A percentile compares a stretch with the other conserved stretches of the same genome.
These are phyloP conservation scores for Arthrobotrys megalospora DNA, from an alignment of 2,329 filamentous ascomycete genomes.

Conservation along the genomic window DNA sequence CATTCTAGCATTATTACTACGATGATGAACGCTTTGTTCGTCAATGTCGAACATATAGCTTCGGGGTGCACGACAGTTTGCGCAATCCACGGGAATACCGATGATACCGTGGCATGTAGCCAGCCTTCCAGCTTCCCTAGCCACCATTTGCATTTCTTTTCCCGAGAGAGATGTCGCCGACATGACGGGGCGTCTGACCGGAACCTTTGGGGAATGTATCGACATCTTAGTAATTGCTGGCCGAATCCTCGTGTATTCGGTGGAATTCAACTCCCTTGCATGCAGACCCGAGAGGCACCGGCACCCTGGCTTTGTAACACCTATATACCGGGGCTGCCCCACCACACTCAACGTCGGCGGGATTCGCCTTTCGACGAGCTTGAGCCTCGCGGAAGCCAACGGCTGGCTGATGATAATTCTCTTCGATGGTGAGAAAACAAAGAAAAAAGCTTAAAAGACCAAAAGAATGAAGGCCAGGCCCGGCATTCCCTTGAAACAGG, in stretches of 20 bases:
- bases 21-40: conserved; percentile 21
- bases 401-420: conserved; percentile 6
- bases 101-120: conserved; percentile 11
- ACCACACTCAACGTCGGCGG: conserved; percentile 27
- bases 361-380: conserved; percentile 14
- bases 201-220: not conserved
- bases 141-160: not conserved
- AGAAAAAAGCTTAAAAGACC: not conserved
- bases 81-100: conserved; percentile 45
- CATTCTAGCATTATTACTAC: not conserved
- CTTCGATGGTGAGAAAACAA: conserved; percentile 4
- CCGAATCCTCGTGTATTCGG: conserved; percentile 1
- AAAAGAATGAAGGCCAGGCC: conserved; percentile 39
- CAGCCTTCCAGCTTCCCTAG: not conserved
- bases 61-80: conserved; percentile 44
- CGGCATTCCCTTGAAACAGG: conserved; percentile 28
- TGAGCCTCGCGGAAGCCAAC: conserved; percentile 41
- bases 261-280: not conserved
- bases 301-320: conserved; percentile 14
- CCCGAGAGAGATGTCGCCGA: not conserved
- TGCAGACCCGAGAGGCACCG: conserved; percentile 11
- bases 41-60: conserved; percentile 36
- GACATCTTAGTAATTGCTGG: not conserved
- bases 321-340: conserved; percentile 15
- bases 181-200: not conserved